Evolutionary conservation across 768 basidiomycete genomes (phyloP).

Genomic region (Clavaria fumosa): DNA sequence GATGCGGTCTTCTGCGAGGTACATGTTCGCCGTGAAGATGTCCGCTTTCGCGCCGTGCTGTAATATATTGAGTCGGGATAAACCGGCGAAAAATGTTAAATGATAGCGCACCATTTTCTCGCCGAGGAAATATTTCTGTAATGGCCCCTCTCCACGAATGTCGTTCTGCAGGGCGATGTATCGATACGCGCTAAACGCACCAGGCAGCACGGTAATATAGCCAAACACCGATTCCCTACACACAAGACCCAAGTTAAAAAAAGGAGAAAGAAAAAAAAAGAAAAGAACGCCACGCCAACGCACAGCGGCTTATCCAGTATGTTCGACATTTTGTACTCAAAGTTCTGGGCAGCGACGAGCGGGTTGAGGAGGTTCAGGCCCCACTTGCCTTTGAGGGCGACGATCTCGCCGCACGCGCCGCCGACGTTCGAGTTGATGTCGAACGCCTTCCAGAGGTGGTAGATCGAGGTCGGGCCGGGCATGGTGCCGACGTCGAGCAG

Average conservation of each 20-base stretch:
- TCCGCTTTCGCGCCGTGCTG: constrained; percentile 73
- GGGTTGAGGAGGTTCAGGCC: constrained; percentile 72
- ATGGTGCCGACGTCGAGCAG: constrained; percentile 72
- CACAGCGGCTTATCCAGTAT: constrained; percentile 81
- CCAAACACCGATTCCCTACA: constrained; percentile 69
- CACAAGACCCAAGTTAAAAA: too few species aligned
- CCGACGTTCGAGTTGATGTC: constrained; percentile 85
- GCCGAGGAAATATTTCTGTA: constrained; percentile 94
- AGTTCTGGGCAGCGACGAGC: constrained; percentile 76
- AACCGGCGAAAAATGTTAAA: constrained; percentile 1
- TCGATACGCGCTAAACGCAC: constrained; percentile 84
- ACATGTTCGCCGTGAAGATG: constrained; percentile 95
- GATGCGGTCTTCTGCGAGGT: constrained; percentile 89
- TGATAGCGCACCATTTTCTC: constrained; percentile 60
- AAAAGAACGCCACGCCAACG: too few species aligned
- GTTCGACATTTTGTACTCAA: constrained; percentile 90
- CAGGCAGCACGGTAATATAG: constrained; percentile 88
- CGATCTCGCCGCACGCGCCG: constrained; percentile 93
- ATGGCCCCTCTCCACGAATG: constrained; percentile 61
- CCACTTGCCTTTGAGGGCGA: constrained; percentile 78
- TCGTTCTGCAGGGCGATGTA: constrained; percentile 91
- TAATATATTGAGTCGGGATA: background rate
- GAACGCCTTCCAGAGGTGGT: constrained; percentile 91
- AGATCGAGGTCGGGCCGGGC: constrained; percentile 80
- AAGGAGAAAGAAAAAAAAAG: too few species aligned